Evolutionary conservation across 176 grass and related monocot genomes (phyloP).

Genomic region (Oryza australiensis): DNA sequence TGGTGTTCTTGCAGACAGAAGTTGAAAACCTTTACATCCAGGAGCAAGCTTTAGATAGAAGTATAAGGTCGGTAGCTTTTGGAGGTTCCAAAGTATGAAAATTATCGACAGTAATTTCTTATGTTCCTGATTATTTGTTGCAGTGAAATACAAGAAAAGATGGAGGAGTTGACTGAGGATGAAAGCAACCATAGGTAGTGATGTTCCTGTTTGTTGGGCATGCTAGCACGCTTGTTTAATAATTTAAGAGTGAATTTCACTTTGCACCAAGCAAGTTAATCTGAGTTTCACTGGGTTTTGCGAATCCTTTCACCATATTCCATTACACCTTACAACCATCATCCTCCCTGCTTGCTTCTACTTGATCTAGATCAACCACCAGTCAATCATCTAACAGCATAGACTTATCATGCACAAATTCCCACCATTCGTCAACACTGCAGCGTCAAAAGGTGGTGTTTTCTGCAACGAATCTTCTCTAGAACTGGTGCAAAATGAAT

Average conservation of each 20-base stretch:
- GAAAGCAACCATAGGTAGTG: slow-evolving; percentile 72
- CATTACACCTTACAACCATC: background rate
- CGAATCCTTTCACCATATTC: background rate
- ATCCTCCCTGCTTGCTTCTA: background rate
- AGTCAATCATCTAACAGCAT: background rate
- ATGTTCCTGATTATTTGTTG: slow-evolving; percentile 34
- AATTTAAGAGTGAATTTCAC: background rate
- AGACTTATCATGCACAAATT: background rate
- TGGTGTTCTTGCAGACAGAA: slow-evolving; percentile 60
- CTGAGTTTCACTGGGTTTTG: background rate
- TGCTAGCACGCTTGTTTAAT: slow-evolving; percentile 12
- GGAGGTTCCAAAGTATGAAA: slow-evolving; percentile 18
- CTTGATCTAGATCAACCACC: background rate
- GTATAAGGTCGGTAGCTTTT: slow-evolving; percentile 62
- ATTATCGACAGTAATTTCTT: slow-evolving; percentile 22
- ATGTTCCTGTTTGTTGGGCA: slow-evolving; percentile 16
- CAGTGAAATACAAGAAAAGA: slow-evolving; percentile 76
- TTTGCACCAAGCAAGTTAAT: background rate
- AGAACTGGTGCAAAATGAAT: background rate
- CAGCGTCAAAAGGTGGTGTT: background rate
- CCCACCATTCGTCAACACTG: background rate
- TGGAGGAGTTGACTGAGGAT: slow-evolving; percentile 75
- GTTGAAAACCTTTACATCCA: slow-evolving; percentile 66
- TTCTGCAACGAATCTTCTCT: background rate
- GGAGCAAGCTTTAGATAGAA: slow-evolving; percentile 69